Evolutionary conservation across 2,329 filamentous ascomycete genomes (phyloP), one percentile per base, ranked within the genome.

Genomic region (Pezicula carpinea): DNA sequence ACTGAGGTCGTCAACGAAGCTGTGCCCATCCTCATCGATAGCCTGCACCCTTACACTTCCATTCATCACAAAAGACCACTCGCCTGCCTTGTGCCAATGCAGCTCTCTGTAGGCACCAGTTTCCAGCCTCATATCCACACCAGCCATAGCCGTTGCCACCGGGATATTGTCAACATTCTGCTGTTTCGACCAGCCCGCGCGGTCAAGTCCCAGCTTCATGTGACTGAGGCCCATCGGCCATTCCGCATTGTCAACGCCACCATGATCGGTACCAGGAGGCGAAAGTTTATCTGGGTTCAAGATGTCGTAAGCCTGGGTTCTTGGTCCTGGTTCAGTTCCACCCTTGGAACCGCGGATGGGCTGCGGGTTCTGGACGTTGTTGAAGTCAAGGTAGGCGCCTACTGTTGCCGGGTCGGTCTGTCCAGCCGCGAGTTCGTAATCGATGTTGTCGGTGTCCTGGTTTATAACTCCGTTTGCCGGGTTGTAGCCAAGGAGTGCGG

Each of bases 21-120:
- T 87, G 51, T 86, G 80, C 8, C 87, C 87, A 51, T 91, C 83
- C 35, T 83, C 80, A 65, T 89, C 85, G 15, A 90, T 74, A 1
- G 82, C 85, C 0, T 85, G 88, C 43, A 90, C 77, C 44, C 86
- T 80, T 17, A 87, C 83, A 49, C 76, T 74, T 43, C 86, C 86
- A 47, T 84, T 79, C 0, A 89, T 75, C 3, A 89, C 81, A 52
- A 85, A 89, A 0, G 83, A 83, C 85, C 86, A 89, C 60, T 90
- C 86, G 32, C 83, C 85, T 63, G 88, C 83, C 57, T 86, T 87
- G 70, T 90, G 86, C 86, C 86, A 90, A 61, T 90, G 86, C 7
- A 90, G 72, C 63, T 90, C 86, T 22, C 86, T 82, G 56, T 87
- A 87, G 26, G 83, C 85, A 31, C 85, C 84, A 53, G 79, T 69